phyloP scores from a whole-genome alignment of 1,284 basidiomycete genomes.

The Fomitiporia mediterranea region DNA sequence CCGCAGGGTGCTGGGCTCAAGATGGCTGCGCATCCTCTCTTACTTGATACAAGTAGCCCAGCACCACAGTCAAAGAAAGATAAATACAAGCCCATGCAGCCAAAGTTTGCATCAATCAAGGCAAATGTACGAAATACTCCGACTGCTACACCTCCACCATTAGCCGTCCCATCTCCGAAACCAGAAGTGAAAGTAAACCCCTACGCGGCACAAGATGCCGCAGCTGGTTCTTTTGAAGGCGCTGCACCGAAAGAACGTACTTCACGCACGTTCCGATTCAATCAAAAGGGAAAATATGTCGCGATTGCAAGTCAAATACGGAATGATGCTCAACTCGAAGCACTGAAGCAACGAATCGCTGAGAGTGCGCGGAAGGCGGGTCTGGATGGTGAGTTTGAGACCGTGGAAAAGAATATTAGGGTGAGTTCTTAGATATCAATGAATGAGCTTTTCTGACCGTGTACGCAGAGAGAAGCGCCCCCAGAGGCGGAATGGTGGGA shows the following conservation, averaged over 20 bases:
- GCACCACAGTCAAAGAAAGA: conserved; percentile 77
- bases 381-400: conserved; percentile 87
- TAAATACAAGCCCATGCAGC: conserved; percentile 93
- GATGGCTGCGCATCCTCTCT: conserved; percentile 85
- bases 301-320: conserved; percentile 80
- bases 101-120: conserved; percentile 93
- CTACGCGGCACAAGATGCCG: conserved; percentile 51
- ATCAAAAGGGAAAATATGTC: conserved; percentile 87
- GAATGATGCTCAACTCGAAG: conserved; percentile 84
- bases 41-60: conserved; percentile 61
- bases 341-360: conserved; percentile 87
- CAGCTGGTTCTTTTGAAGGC: conserved; percentile 65
- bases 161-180: conserved; percentile 38
- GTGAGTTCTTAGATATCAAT: conserved; percentile 33
- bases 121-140: conserved; percentile 73
- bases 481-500: conserved; percentile 99
- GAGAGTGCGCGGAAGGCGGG: conserved; percentile 92
- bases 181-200: conserved; percentile 56
- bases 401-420: conserved; percentile 81
- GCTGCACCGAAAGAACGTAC: conserved; percentile 60
- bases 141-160: conserved; percentile 54
- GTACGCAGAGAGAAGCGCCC: conserved; percentile 67
- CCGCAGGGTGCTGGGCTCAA: conserved; percentile 80
- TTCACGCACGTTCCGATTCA: conserved; percentile 77
- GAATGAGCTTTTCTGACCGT: conserved; percentile 15